Conservation (phyloP, 2,329 filamentous ascomycete species). For the Alternaria sp. region DNA sequence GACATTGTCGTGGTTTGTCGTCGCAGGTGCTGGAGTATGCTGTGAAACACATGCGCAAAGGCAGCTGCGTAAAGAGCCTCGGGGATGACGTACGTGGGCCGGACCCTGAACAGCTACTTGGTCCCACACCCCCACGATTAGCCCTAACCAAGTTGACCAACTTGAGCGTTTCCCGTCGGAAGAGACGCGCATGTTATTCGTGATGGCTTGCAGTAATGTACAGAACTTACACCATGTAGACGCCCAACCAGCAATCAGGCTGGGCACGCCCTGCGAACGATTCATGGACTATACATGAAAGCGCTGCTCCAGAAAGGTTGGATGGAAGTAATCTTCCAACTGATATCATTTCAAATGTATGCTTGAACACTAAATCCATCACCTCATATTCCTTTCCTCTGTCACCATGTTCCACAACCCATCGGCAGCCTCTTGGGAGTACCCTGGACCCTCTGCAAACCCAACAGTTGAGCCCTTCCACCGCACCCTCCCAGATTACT, state of each 20-base stretch:
- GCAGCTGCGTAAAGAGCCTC: constrained; percentile 5
- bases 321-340: neutral
- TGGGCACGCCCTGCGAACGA: neutral
- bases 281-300: neutral
- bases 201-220: neutral
- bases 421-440: constrained; percentile 34
- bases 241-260: neutral
- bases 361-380: neutral
- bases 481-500: constrained; percentile 64
- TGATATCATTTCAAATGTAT: neutral
- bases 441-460: constrained; percentile 20
- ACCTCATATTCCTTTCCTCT: neutral
- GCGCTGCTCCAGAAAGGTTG: neutral
- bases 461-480: constrained; percentile 60
- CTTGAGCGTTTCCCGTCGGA: constrained; percentile 14
- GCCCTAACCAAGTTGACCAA: neutral
- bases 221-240: neutral
- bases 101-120: neutral
- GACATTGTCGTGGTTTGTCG: constrained; percentile 32
- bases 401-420: constrained; percentile 38
- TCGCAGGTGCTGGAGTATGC: neutral
- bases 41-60: constrained; percentile 7
- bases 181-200: neutral
- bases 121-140: constrained; percentile 2
- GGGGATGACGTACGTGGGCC: constrained; percentile 15